Evolutionary conservation across 495 filamentous ascomycete genomes (phyloP).

Genomic region (Xylaria cubensis): DNA sequence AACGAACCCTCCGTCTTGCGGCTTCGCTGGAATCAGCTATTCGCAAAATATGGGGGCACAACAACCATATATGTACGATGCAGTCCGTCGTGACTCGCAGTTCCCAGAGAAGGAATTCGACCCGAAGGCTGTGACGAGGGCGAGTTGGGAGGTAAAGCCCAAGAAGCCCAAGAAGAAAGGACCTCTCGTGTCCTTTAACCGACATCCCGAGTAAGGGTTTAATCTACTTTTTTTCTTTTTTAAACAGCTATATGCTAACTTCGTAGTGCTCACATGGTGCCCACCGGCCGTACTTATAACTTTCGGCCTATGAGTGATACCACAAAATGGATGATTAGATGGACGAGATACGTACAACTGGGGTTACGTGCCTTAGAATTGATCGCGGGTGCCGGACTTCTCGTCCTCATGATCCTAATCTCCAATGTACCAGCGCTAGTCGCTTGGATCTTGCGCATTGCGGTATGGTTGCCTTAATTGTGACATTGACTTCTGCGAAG

Average conservation of each 20-base stretch:
- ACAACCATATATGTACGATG: constrained; percentile 81
- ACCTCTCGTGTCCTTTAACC: constrained; percentile 77
- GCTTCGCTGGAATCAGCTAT: constrained; percentile 33
- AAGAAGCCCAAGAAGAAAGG: constrained; percentile 70
- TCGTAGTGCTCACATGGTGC: constrained; percentile 45
- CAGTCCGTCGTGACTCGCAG: constrained; percentile 50
- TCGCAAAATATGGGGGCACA: constrained; percentile 49
- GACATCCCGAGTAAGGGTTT: constrained; percentile 77
- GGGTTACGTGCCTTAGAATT: constrained; percentile 67
- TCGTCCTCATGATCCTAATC: constrained; percentile 77
- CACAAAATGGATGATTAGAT: constrained; percentile 73
- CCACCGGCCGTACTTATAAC: constrained; percentile 36
- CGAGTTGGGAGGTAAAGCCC: constrained; percentile 64
- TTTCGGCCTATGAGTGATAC: constrained; percentile 69
- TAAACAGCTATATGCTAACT: constrained; percentile 24
- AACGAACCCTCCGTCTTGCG: constrained; percentile 19
- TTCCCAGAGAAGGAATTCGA: constrained; percentile 69
- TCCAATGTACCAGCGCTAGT: constrained; percentile 64
- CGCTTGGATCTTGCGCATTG: constrained; percentile 78
- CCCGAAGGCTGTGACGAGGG: constrained; percentile 79
- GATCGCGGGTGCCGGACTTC: constrained; percentile 70
- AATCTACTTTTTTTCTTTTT: constrained; percentile 18
- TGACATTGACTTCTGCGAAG: background rate
- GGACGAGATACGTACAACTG: constrained; percentile 69
- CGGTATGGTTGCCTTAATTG: constrained; percentile 58